Percentiles rank a stretch among this genome's conserved stretches.
Conservation (phyloP, 352 stramenopile genomes). For the Phytophthora cactorum region DNA sequence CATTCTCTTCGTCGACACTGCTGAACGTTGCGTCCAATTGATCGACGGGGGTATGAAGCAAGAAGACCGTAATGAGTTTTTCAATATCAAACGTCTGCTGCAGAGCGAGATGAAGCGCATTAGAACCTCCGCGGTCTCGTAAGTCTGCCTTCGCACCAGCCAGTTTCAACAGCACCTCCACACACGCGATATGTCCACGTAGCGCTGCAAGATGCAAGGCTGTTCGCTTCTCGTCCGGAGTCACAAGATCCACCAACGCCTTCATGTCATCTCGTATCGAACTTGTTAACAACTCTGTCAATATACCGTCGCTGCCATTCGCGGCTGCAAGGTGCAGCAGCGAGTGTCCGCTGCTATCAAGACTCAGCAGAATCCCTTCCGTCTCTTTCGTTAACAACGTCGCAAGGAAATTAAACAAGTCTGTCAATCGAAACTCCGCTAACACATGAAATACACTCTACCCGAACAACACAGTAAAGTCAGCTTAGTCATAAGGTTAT, state of each 20-base stretch:
- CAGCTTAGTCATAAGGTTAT: neutral
- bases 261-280: slow-evolving; percentile 20
- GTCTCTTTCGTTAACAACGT: slow-evolving; percentile 27
- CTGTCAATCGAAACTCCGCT: slow-evolving; percentile 42
- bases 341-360: slow-evolving; percentile 49
- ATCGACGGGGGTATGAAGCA: slow-evolving; percentile 25
- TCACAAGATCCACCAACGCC: slow-evolving; percentile 46
- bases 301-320: slow-evolving; percentile 50
- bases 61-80: slow-evolving; percentile 51
- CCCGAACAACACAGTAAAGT: neutral
- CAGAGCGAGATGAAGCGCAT: slow-evolving; percentile 65
- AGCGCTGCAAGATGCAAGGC: slow-evolving; percentile 57
- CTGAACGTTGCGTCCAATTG: slow-evolving; percentile 48
- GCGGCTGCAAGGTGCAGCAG: slow-evolving; percentile 53
- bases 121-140: slow-evolving; percentile 46
- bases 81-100: slow-evolving; percentile 73
- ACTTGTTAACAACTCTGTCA: slow-evolving; percentile 30
- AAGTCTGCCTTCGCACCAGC: slow-evolving; percentile 33
- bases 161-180: slow-evolving; percentile 41
- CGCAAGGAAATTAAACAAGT: slow-evolving; percentile 50
- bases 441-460: slow-evolving; percentile 61
- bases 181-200: slow-evolving; percentile 49
- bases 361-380: slow-evolving; percentile 31
- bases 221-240: slow-evolving; percentile 42
- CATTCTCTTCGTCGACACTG: slow-evolving; percentile 47